Evolutionary conservation across 148 eudicot species (phyloP).

Genomic region (Talinum fruticosum): DNA sequence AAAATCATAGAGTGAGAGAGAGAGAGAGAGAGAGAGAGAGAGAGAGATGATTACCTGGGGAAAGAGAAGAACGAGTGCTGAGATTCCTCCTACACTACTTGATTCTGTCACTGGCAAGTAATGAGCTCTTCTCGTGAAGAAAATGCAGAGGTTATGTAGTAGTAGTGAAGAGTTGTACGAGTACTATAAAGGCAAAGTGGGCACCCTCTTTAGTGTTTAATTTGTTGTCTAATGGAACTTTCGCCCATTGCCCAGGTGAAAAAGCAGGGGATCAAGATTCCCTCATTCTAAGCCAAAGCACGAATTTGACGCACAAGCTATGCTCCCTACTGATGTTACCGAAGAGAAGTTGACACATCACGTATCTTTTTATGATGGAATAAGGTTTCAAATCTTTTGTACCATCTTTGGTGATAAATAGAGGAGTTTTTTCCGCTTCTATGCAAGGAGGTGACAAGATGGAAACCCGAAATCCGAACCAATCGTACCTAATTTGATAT

Average conservation of each 20-base stretch:
- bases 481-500: too few species aligned
- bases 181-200: not conserved
- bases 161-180: not conserved
- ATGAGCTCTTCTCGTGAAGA: not conserved
- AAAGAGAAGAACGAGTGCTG: not conserved
- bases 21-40: not conserved
- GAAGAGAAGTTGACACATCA: not conserved
- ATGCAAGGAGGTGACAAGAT: too few species aligned
- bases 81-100: constrained; percentile 3
- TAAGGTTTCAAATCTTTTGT: too few species aligned
- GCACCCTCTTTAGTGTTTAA: not conserved
- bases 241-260: too few species aligned
- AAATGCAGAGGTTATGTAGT: too few species aligned
- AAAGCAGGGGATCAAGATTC: not conserved
- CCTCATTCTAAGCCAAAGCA: not conserved
- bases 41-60: constrained; percentile 7
- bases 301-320: not conserved
- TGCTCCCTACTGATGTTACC: not conserved
- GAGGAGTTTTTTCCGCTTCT: too few species aligned
- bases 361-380: too few species aligned
- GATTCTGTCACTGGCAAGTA: not conserved
- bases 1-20: not conserved
- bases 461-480: too few species aligned
- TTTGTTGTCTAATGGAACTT: too few species aligned
- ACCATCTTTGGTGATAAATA: too few species aligned